Conservation (phyloP, 805 yeast genomes). For the Trichomonascus vanleenenianus region DNA sequence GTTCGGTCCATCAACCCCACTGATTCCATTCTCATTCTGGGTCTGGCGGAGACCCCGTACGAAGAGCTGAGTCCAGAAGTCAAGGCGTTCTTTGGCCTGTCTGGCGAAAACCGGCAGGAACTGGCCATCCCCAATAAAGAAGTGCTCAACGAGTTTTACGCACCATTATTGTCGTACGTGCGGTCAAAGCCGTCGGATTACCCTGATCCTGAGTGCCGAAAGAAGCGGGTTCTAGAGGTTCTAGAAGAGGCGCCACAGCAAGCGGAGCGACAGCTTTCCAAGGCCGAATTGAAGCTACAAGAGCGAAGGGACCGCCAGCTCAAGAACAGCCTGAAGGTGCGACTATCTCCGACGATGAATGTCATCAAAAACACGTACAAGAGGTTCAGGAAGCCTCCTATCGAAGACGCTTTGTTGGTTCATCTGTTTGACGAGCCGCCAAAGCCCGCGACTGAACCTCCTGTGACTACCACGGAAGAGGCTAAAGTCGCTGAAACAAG, state of each 20-base stretch:
- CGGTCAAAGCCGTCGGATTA: constrained; percentile 63
- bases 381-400: constrained; percentile 81
- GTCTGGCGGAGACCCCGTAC: constrained; percentile 48
- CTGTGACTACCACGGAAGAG: constrained; percentile 8
- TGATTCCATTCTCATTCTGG: constrained; percentile 69
- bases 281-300: constrained; percentile 38
- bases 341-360: constrained; percentile 83
- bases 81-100: constrained; percentile 50
- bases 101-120: constrained; percentile 40
- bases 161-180: constrained; percentile 44
- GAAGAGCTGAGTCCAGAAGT: constrained; percentile 40
- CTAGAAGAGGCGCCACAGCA: constrained; percentile 34
- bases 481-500: too few species aligned
- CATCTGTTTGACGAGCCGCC: constrained; percentile 51
- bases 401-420: constrained; percentile 65
- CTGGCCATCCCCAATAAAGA: constrained; percentile 36
- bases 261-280: constrained; percentile 30
- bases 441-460: constrained; percentile 22
- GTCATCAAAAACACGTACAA: constrained; percentile 79
- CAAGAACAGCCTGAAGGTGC: constrained; percentile 78
- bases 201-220: constrained; percentile 49
- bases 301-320: constrained; percentile 68
- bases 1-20: constrained; percentile 59
- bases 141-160: constrained; percentile 53
- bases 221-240: constrained; percentile 31